These are phyloP conservation scores for Dissoconium aciculare DNA, from an alignment of 2,329 filamentous ascomycete species.

Conservation along the genomic window DNA sequence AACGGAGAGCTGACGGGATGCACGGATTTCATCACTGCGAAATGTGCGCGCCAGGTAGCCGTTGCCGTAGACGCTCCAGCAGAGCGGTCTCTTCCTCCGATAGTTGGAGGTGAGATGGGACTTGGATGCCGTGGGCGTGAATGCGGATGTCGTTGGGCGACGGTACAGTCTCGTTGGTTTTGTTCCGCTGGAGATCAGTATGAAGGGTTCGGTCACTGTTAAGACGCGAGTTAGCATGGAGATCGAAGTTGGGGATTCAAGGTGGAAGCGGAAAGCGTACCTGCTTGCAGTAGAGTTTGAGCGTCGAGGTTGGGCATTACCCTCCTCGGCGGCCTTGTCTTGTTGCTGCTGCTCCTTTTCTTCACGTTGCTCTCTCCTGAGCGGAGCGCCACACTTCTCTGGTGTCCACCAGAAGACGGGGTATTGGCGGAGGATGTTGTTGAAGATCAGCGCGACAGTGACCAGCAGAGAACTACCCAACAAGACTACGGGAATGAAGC, in stretches of 20 bases:
- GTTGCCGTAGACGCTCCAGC: background rate
- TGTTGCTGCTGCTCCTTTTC: background rate
- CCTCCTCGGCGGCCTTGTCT: background rate
- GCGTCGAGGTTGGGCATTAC: background rate
- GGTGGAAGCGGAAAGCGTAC: background rate
- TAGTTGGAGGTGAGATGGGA: background rate
- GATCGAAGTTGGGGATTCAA: background rate
- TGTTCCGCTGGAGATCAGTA: background rate
- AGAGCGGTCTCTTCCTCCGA: background rate
- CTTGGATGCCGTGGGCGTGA: background rate
- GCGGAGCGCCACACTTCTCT: constrained; percentile 5
- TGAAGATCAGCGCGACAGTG: constrained; percentile 28
- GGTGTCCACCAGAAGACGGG: constrained; percentile 38
- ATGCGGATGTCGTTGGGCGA: background rate
- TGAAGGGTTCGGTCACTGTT: background rate
- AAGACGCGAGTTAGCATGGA: background rate
- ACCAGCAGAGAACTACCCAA: constrained; percentile 31
- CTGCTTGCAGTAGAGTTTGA: background rate
- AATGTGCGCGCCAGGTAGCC: no score
- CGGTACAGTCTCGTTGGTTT: no score
- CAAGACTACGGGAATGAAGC: constrained; percentile 29
- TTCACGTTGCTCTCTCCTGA: background rate
- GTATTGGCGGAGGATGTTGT: constrained; percentile 34
- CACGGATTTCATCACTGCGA: no score
- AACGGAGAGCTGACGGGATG: no score